Evolutionary conservation across 2,329 filamentous ascomycete species (phyloP).

Genomic region (Stagonosporopsis vannaccii): DNA sequence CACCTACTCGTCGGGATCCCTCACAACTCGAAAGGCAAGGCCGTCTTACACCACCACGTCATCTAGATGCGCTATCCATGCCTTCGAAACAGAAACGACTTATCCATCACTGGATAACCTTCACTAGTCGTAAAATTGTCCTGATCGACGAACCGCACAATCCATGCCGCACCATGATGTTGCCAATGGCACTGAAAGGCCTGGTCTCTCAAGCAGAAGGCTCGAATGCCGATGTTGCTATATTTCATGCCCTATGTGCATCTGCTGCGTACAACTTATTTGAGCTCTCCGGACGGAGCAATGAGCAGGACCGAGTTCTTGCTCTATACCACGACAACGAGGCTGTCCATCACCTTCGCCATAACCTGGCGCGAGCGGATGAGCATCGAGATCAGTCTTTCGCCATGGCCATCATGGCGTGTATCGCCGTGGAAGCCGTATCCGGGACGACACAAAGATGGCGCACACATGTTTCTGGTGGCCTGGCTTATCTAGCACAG

Average conservation of each 20-base stretch:
- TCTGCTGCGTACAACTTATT: constrained; percentile 22
- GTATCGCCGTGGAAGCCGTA: constrained; percentile 20
- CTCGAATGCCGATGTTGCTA: constrained; percentile 19
- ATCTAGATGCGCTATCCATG: constrained; percentile 13
- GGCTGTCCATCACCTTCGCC: constrained; percentile 19
- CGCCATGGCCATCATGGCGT: constrained; percentile 24
- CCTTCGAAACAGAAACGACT: constrained; percentile 20
- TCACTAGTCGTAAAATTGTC: constrained; percentile 19
- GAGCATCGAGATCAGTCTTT: constrained; percentile 21
- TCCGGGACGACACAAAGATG: constrained; percentile 21
- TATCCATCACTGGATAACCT: constrained; percentile 22
- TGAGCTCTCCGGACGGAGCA: constrained; percentile 11
- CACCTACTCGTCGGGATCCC: background rate
- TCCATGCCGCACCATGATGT: constrained; percentile 23
- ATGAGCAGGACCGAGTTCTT: constrained; percentile 15
- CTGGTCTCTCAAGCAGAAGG: constrained; percentile 6
- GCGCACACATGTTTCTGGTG: constrained; percentile 23
- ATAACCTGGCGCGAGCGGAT: constrained; percentile 14
- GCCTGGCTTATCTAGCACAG: constrained; percentile 16
- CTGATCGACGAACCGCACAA: constrained; percentile 22
- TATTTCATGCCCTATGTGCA: constrained; percentile 22
- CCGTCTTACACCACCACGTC: background rate
- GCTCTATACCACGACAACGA: constrained; percentile 20
- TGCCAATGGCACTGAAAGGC: constrained; percentile 23
- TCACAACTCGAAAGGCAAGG: background rate